Percentiles rank a stretch among this genome's conserved stretches.
These are phyloP conservation scores for Talaromyces ruber DNA, from an alignment of 495 filamentous ascomycete genomes.

Conservation along the genomic window DNA sequence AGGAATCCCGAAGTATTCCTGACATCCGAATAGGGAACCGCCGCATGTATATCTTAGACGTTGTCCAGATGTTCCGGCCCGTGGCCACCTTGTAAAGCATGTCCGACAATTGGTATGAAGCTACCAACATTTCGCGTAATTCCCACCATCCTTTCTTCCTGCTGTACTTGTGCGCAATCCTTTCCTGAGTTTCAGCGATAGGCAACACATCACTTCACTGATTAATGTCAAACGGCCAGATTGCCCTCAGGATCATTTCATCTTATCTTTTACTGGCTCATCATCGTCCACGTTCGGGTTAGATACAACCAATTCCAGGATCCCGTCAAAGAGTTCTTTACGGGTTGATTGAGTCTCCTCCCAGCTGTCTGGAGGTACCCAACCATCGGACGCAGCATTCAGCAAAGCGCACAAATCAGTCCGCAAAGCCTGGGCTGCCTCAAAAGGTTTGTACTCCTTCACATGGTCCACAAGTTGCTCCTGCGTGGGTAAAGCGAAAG, in stretches of 20 bases:
- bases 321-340: conserved; percentile 22
- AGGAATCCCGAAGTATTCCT: too few species aligned
- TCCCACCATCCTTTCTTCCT: too few species aligned
- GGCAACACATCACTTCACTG: too few species aligned
- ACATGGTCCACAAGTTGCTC: conserved; percentile 22
- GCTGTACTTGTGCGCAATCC: too few species aligned
- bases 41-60: too few species aligned
- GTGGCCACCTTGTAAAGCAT: too few species aligned
- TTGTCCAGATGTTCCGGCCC: too few species aligned
- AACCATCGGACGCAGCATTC: conserved; percentile 29
- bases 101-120: too few species aligned
- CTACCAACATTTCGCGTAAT: too few species aligned
- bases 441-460: conserved; percentile 28
- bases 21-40: too few species aligned
- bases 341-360: conserved; percentile 23
- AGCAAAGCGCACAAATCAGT: conserved; percentile 21
- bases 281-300: conserved; percentile 19
- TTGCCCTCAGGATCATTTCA: conserved; percentile 22
- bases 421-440: conserved; percentile 23
- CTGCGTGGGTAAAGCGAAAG: conserved; percentile 22
- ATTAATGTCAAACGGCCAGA: conserved; percentile 35
- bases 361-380: conserved; percentile 28
- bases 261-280: conserved; percentile 24
- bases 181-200: too few species aligned
- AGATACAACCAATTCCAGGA: conserved; percentile 21